Conservation (phyloP, 331 rosid genomes). For the Pyracantha coccinea region DNA sequence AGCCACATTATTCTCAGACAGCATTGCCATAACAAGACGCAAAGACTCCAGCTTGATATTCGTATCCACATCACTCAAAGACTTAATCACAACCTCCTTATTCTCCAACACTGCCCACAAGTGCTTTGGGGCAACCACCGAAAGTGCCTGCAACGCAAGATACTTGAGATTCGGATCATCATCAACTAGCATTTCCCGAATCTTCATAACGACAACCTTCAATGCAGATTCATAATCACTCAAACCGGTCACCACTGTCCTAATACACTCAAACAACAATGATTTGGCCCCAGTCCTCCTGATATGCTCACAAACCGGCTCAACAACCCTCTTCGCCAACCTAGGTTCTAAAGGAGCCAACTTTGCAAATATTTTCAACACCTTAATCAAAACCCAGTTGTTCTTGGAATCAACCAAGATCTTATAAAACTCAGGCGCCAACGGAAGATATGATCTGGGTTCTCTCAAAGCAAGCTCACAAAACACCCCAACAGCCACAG, state of each 20-base stretch:
- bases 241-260: constrained; percentile 67
- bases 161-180: constrained; percentile 86
- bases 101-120: constrained; percentile 88
- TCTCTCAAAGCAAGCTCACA: constrained; percentile 69
- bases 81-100: constrained; percentile 70
- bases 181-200: constrained; percentile 62
- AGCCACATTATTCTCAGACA: constrained; percentile 59
- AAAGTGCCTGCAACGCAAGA: constrained; percentile 79
- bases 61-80: constrained; percentile 77
- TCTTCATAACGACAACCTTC: constrained; percentile 53
- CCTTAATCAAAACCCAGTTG: constrained; percentile 85
- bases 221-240: constrained; percentile 57
- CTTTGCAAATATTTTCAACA: constrained; percentile 65
- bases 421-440: constrained; percentile 82
- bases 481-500: constrained; percentile 73
- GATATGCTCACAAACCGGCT: constrained; percentile 70
- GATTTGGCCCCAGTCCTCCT: constrained; percentile 63
- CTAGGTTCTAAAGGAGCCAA: constrained; percentile 76
- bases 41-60: constrained; percentile 71
- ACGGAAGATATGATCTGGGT: constrained; percentile 66
- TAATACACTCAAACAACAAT: constrained; percentile 70
- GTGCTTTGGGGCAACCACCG: constrained; percentile 42
- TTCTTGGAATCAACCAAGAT: constrained; percentile 72
- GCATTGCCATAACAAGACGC: constrained; percentile 77
- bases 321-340: constrained; percentile 67